phyloP scores from a whole-genome alignment of 2,329 filamentous ascomycete genomes.

The Xylariaceae sp. region DNA sequence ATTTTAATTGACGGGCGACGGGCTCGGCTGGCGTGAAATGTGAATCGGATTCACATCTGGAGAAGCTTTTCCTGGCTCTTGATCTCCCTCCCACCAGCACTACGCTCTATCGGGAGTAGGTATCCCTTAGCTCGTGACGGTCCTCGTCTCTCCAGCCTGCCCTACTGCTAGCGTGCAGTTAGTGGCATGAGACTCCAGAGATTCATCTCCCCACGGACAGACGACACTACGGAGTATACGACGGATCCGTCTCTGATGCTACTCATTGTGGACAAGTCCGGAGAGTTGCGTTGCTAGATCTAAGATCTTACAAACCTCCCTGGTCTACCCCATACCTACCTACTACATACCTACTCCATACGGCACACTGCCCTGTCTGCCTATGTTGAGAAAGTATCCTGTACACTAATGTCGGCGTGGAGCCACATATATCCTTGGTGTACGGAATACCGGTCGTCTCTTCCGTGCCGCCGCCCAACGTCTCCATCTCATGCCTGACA shows the following conservation, averaged over 20 bases:
- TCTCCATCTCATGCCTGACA: not conserved
- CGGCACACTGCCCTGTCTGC: too few relatives aligned
- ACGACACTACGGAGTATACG: too few relatives aligned
- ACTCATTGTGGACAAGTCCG: too few relatives aligned
- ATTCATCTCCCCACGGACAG: too few relatives aligned
- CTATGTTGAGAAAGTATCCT: too few relatives aligned
- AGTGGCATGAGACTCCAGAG: too few relatives aligned
- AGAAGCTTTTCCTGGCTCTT: not conserved
- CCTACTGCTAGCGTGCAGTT: too few relatives aligned
- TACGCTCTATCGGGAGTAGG: not conserved
- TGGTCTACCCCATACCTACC: not conserved
- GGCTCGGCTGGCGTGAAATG: too few relatives aligned
- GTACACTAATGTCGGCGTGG: not conserved
- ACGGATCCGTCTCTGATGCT: too few relatives aligned
- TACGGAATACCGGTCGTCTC: not conserved
- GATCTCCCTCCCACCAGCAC: not conserved
- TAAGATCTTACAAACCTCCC: too few relatives aligned
- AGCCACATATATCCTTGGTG: not conserved
- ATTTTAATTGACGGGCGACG: not conserved
- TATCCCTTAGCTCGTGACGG: not conserved
- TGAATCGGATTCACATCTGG: not conserved
- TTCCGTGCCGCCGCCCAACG: not conserved
- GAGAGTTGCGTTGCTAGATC: too few relatives aligned
- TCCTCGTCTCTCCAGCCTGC: too few relatives aligned
- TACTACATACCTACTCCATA: not conserved